Conservation (phyloP, 2,329 filamentous ascomycete species). For the Delphinella strobiligena region DNA sequence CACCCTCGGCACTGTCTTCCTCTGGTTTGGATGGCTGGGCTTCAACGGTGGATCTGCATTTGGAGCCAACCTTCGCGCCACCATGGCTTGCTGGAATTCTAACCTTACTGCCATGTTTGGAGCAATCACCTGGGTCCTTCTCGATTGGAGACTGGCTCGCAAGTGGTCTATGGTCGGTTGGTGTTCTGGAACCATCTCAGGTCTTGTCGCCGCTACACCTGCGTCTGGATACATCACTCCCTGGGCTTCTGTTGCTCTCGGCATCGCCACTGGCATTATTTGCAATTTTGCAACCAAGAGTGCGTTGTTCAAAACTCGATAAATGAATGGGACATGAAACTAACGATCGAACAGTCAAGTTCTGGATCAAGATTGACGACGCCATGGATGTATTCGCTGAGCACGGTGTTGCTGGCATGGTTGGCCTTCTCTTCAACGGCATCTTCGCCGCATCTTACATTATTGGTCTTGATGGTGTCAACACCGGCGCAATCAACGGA, state of each 20-base stretch:
- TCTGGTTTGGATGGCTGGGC: constrained; percentile 98
- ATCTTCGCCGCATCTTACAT: constrained; percentile 59
- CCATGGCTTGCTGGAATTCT: constrained; percentile 97
- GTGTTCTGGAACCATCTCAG: constrained; percentile 81
- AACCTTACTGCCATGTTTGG: constrained; percentile 88
- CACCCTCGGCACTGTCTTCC: constrained; percentile 84
- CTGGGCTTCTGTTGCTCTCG: constrained; percentile 50
- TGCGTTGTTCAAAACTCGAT: no score
- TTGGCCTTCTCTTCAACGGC: constrained; percentile 66
- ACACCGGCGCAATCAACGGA: constrained; percentile 41
- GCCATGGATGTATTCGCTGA: constrained; percentile 86
- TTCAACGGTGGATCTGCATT: constrained; percentile 71
- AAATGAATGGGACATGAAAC: constrained; percentile 21
- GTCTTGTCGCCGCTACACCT: constrained; percentile 77
- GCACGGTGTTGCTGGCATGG: constrained; percentile 73
- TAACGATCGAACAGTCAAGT: no score
- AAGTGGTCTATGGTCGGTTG: constrained; percentile 94
- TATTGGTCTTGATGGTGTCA: constrained; percentile 66
- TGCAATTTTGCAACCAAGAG: constrained; percentile 81
- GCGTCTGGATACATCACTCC: constrained; percentile 67
- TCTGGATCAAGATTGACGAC: constrained; percentile 71
- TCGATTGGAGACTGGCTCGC: constrained; percentile 85
- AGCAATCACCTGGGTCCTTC: constrained; percentile 83
- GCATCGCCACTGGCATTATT: constrained; percentile 50
- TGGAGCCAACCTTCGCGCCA: constrained; percentile 73